Percentiles rank a stretch among this genome's conserved stretches.
These are phyloP conservation scores for Oenanthe javanica DNA, from an alignment of 140 eudicot species.

Conservation along the genomic window DNA sequence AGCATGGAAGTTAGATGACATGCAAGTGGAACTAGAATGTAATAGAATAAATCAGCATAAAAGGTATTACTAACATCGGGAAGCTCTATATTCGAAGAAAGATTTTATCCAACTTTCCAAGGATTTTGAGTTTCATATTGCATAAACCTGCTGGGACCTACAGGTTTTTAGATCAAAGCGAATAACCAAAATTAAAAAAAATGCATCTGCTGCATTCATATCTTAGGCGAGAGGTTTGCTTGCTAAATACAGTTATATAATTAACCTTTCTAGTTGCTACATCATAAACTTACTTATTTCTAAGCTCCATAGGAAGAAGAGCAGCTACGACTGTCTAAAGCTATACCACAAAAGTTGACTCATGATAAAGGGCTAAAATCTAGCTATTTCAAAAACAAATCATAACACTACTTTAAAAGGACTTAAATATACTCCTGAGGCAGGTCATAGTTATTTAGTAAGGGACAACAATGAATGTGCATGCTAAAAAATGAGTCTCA, in stretches of 20 bases:
- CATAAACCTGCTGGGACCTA: neutral
- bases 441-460: neutral
- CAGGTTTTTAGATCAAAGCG: neutral
- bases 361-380: neutral
- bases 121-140: neutral
- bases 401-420: neutral
- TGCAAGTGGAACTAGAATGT: neutral
- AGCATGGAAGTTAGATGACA: neutral
- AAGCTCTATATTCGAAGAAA: neutral
- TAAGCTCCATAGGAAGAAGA: neutral
- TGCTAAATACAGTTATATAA: neutral
- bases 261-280: neutral
- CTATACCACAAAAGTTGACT: neutral
- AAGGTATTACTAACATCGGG: neutral
- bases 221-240: neutral
- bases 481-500: constrained; percentile 33
- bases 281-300: neutral
- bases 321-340: neutral
- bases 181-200: neutral
- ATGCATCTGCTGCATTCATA: neutral
- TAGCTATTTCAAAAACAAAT: neutral
- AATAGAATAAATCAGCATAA: neutral
- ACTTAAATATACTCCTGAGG: neutral
- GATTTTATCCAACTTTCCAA: neutral
- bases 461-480: neutral